Evolutionary conservation across 2,329 filamentous ascomycete species (phyloP), one percentile per base, ranked within the genome.

Genomic region (Ceratocystis colombiana): DNA sequence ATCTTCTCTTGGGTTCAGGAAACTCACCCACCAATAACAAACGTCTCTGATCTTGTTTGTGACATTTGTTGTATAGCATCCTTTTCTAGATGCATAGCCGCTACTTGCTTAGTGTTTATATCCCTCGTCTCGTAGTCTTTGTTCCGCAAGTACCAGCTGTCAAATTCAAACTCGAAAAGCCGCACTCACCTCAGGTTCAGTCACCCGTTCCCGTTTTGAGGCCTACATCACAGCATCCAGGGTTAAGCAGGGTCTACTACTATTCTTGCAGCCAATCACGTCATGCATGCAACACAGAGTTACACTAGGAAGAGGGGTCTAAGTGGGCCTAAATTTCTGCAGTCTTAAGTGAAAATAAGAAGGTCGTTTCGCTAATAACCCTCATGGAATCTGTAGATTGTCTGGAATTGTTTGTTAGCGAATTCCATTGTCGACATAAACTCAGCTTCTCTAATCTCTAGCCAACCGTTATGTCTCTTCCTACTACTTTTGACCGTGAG

Each of bases 401-500:
- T 50, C 22, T 50, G 6, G 3, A 20, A 7, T 50, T 50, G 17
- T 12, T 41, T 41, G 37, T 41, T 41, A 41, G 37, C 8, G 37
- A 41, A 41, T 12, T n/a, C 22, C n/a, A 20, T 50, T 50, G 17
- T 59, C 22, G 25, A 17, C 53, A 10, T 37, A 7, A 8, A 59
- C 22, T 3, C 53, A 59, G n/a, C 25, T 8, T 25, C 17, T 8
- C 30, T 30, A 37, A 41, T 41, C 28, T 59, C 5, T 10, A 45
- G 5, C n/a, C 1, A n/a, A 12, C 37, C 6, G 20, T 2, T 28
- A 37, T 64, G 53, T 76, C 75, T 69, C 82, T 86, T 68, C 84
- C 84, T 5, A 78, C 78, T 69, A 80, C 79, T 69, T 85, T 85
- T 72, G 79, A 85, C 73, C 79, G 84, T 86, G 74, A 73, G 79